Conservation (phyloP, 129 eudicot species). For the Flaveria ramosissima region DNA sequence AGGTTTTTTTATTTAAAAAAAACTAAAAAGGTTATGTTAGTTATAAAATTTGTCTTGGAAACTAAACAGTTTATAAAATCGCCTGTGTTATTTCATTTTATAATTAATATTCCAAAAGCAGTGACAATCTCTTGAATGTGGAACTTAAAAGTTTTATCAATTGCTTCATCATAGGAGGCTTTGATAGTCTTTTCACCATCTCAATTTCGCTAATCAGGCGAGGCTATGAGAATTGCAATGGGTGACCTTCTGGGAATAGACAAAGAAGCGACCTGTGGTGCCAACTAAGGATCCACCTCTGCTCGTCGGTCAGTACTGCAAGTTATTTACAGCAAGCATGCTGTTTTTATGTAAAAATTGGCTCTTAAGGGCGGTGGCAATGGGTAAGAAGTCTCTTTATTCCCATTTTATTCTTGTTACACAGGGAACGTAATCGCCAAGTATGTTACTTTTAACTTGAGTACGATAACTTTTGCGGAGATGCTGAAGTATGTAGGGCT, state of each 20-base stretch:
- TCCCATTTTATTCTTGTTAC: conserved; percentile 21
- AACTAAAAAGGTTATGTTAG: neutral
- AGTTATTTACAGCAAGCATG: conserved; percentile 14
- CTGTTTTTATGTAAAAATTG: conserved; percentile 27
- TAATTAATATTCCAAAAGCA: neutral
- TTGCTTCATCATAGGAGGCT: conserved; percentile 28
- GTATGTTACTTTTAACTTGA: conserved; percentile 37
- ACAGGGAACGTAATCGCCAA: conserved; percentile 14
- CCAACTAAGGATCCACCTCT: conserved; percentile 19
- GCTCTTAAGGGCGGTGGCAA: conserved; percentile 30
- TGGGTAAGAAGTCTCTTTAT: conserved; percentile 8
- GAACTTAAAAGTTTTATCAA: conserved; percentile 10
- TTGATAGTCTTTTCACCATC: conserved; percentile 22
- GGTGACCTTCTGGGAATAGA: conserved; percentile 8
- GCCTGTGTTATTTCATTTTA: too few relatives aligned
- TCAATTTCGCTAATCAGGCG: neutral
- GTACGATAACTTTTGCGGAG: conserved; percentile 21
- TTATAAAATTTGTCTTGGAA: neutral
- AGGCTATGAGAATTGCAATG: conserved; percentile 5
- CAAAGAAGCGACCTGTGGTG: conserved; percentile 16
- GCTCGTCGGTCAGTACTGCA: neutral
- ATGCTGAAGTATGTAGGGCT: conserved; percentile 30
- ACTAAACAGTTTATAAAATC: neutral
- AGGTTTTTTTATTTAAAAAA: neutral
- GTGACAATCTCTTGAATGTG: neutral